Percentiles rank a stretch among this genome's conserved stretches.
These are phyloP conservation scores for Gleditsia sinensis DNA, from an alignment of 306 rosid genomes.

Conservation along the genomic window DNA sequence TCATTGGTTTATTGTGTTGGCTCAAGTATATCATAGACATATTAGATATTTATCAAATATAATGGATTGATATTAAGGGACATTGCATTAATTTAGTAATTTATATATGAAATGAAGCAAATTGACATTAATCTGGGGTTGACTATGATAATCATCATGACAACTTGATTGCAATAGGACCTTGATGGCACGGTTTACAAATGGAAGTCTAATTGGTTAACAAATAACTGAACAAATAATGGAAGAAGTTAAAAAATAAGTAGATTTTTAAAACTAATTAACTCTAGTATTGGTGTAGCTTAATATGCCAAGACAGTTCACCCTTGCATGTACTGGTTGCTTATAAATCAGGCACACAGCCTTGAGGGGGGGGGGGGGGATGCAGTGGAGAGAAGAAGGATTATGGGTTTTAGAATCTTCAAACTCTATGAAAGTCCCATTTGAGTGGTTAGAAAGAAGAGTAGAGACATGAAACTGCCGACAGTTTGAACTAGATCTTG, in stretches of 20 bases:
- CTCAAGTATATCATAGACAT: not conserved
- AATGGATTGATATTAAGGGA: not conserved
- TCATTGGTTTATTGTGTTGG: conserved; percentile 2
- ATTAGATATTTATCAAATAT: not conserved
- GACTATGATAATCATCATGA: not conserved
- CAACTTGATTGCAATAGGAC: not conserved
- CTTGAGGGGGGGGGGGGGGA: not conserved
- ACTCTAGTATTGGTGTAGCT: not conserved
- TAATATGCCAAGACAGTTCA: not conserved
- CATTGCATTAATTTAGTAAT: not conserved
- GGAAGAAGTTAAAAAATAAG: not conserved
- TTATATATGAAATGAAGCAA: not conserved
- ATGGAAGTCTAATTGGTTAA: conserved; percentile 3
- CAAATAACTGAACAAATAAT: not conserved
- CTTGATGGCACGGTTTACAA: conserved; percentile 11
- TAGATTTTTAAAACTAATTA: not conserved
- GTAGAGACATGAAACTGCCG: not conserved
- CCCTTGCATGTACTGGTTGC: no score
- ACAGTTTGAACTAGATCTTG: not conserved
- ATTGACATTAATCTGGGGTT: not conserved
- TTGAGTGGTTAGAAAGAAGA: not conserved
- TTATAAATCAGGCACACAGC: no score
- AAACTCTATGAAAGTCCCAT: not conserved
- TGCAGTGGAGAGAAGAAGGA: not conserved
- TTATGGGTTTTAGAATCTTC: not conserved